These are phyloP conservation scores for Ophioceras dolichostomum DNA, from an alignment of 2,329 filamentous ascomycete species.

Conservation along the genomic window DNA sequence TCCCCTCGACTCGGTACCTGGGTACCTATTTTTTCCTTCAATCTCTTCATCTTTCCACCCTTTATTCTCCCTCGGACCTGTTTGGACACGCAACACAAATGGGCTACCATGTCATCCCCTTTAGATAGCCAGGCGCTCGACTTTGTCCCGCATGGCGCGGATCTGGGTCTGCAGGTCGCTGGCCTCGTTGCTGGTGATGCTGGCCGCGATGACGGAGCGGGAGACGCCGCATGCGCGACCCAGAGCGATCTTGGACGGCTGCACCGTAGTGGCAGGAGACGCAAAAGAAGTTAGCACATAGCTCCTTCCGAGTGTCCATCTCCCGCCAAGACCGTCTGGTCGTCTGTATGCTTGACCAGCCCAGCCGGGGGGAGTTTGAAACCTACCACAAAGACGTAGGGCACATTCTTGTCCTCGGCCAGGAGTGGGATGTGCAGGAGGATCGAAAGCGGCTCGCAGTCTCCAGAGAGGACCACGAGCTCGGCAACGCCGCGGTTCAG, in stretches of 20 bases:
- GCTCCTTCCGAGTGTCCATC: no score
- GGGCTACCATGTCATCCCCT: no score
- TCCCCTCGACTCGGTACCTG: no score
- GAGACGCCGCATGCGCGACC: conserved; percentile 84
- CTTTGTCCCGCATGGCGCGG: conserved; percentile 81
- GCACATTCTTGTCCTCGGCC: conserved; percentile 63
- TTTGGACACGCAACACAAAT: no score
- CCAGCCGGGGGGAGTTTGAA: no score
- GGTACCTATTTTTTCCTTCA: no score
- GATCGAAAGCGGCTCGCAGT: conserved; percentile 79
- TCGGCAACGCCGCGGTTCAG: conserved; percentile 86
- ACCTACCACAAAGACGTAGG: conserved; percentile 45
- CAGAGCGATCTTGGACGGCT: conserved; percentile 57
- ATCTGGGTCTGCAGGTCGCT: conserved; percentile 83
- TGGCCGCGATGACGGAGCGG: conserved; percentile 74
- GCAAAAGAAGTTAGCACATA: no score
- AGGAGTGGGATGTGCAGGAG: conserved; percentile 82
- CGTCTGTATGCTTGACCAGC: no score
- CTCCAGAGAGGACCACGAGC: conserved; percentile 78
- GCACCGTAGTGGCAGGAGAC: no score
- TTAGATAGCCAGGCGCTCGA: conserved; percentile 92
- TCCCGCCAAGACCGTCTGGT: no score
- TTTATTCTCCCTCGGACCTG: no score
- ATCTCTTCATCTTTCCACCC: no score
- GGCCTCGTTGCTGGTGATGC: conserved; percentile 86